Base-by-base conservation (phyloP, 192 early-diverging fungal species). In the Coemansia sp. region DNA sequence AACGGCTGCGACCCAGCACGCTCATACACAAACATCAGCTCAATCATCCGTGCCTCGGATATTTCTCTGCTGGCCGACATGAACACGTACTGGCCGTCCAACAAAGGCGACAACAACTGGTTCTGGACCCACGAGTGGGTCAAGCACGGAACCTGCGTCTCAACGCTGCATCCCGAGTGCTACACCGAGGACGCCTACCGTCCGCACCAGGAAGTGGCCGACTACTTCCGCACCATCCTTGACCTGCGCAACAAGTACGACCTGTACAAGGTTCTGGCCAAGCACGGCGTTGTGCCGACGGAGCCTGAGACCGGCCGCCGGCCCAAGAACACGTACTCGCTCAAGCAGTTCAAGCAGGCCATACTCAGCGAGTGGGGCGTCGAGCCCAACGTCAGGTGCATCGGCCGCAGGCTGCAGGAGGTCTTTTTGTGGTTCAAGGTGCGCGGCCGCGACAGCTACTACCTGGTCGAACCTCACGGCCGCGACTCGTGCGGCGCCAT, bases 91-190 rank as follows among this genome's bases (percentile, higher is more conserved):
- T 92, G 88, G 88, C 71, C 82, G 45, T 85, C 82, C 0, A 83
- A 85, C 69, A 83, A 86, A 55, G 87, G 86, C 24, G 82, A 87
- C 73, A 85, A 91, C 73, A 84, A 90, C 73, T 84, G 74, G 67
- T 88, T 92, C 72, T 90, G 87, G 87, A 64, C 83, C 7, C 90
- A 92, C 62, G 90, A 92, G 52, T 92, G 86, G 86, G 67, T 63
- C 79, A 92, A 92, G 80, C 90, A 92, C 62, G 90, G 90, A 18
- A 89, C 86, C 9, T 91, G 88, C 67, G 83, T 89, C 9, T 79
- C 82, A 2, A 89, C 87, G 1, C 62, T 89, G 40, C 73, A 77
- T 15, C 88, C 86, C 17, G 18, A 27, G 4, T 91, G 90, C 80
- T 85, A 81, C 56, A 62, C 25, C 15, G 38, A 41, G 6, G 57